Conservation (phyloP, 148 eudicot genomes). For the Fagopyrum esculentum region DNA sequence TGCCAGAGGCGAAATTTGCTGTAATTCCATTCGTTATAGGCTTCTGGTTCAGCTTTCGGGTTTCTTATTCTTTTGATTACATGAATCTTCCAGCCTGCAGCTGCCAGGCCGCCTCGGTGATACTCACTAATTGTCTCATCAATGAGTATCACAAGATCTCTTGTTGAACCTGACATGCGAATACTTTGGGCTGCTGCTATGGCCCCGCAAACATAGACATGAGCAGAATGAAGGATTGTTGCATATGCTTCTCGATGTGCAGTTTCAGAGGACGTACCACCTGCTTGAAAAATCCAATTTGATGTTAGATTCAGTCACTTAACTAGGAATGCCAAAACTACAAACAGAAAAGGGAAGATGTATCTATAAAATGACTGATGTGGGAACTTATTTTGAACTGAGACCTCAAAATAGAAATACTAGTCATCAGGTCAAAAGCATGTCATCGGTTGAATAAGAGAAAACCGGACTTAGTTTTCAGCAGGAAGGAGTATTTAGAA, state of each 20-base stretch:
- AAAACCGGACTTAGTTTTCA: neutral
- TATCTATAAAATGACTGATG: neutral
- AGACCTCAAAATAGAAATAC: neutral
- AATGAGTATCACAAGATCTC: conserved; percentile 15
- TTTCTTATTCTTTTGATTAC: conserved; percentile 14
- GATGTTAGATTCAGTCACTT: neutral
- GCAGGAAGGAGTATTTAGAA: neutral
- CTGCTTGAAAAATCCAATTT: neutral
- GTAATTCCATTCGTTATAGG: conserved; percentile 17
- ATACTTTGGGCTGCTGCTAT: conserved; percentile 19
- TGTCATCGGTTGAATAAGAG: neutral
- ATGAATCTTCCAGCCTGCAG: conserved; percentile 19
- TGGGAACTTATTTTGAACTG: neutral
- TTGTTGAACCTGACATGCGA: conserved; percentile 14
- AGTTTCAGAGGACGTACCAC: neutral
- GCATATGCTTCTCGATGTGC: conserved; percentile 16
- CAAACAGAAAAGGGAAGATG: conserved; percentile 1
- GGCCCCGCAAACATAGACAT: conserved; percentile 18
- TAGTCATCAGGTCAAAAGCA: neutral
- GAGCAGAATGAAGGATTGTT: conserved; percentile 18
- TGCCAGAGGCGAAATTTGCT: conserved; percentile 19
- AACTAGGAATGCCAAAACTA: neutral
- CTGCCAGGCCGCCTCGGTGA: conserved; percentile 8
- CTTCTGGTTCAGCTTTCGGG: conserved; percentile 15
- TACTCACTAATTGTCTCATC: conserved; percentile 14